These are phyloP conservation scores for Cryptococcus sp. DNA, from an alignment of 1,284 basidiomycete genomes.

Conservation along the genomic window DNA sequence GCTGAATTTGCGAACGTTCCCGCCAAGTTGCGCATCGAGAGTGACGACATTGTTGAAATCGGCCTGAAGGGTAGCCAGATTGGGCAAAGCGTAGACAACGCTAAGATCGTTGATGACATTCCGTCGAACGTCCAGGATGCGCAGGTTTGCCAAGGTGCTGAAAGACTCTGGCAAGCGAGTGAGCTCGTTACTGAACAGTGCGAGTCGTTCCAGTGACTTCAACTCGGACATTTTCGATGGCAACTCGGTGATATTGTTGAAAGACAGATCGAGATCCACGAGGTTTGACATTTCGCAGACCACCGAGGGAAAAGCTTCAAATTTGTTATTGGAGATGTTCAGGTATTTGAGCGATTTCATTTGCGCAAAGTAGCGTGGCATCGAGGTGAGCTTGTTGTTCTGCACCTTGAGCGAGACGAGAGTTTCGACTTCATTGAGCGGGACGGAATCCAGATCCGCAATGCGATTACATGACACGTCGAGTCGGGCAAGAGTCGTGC, in stretches of 20 bases:
- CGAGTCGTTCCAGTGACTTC: conserved; percentile 69
- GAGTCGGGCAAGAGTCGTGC: conserved; percentile 73
- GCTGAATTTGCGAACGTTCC: conserved; percentile 59
- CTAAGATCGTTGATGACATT: conserved; percentile 78
- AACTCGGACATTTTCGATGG: conserved; percentile 79
- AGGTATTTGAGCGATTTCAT: conserved; percentile 73
- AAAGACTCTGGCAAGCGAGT: conserved; percentile 72
- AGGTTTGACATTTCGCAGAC: conserved; percentile 75
- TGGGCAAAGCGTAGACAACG: conserved; percentile 68
- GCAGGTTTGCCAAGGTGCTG: conserved; percentile 64
- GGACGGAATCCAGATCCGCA: conserved; percentile 82
- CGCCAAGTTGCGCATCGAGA: conserved; percentile 73
- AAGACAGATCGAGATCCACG: conserved; percentile 88
- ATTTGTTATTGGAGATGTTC: conserved; percentile 98
- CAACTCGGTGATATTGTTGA: conserved; percentile 83
- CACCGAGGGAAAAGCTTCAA: conserved; percentile 74
- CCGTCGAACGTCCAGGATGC: conserved; percentile 76
- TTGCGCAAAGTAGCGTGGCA: conserved; percentile 82
- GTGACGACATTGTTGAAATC: conserved; percentile 81
- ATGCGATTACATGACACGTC: conserved; percentile 95
- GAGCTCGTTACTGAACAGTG: conserved; percentile 86
- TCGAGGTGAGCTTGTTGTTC: conserved; percentile 87
- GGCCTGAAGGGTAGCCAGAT: conserved; percentile 67
- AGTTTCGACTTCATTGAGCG: conserved; percentile 73
- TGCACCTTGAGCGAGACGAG: conserved; percentile 77